Evolutionary conservation across 129 eudicot genomes (phyloP), one percentile per base, ranked within the genome.

Genomic region (Sambucus nigra): DNA sequence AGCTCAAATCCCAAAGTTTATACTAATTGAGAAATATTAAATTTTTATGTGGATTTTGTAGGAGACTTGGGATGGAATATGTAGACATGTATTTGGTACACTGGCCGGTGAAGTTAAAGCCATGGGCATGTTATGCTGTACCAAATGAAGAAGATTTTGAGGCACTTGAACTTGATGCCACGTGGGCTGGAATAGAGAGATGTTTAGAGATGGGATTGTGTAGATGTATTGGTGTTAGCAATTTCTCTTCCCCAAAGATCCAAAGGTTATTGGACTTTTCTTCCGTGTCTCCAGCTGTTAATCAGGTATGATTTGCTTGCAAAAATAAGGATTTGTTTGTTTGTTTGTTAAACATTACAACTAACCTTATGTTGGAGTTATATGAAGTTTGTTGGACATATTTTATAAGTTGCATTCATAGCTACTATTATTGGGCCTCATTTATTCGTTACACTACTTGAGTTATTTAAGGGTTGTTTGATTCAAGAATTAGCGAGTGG

Each of bases 51-150:
- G 48, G 3, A 15, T 23, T 1, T n/a, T 25, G 5, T 65, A 80
- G 88, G 76, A 76, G 61, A 2, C 59, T 80, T 7, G 74, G 71
- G 33, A 55, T 76, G 88, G 83, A 80, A 41, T 80, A 76, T 27
- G 49, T 80, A 56, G 88, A 80, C 71, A 52, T 76, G 83, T 80
- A 76, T 29, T 38, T 80, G 67, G 83, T 80, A 51, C 88, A 80
- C 27, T 80, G 88, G 88, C 88, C 88, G 9, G 80, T 76, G 27
- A 73, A 32, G 29, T 58, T 80, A 59, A 76, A 76, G 63, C 55
- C 69, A 13, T 69, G 88, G 83, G 83, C 62, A 11, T 15, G 3
- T 1, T 35, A 63, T 48, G 80, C 83, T 12, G 48, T 80, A 12
- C 88, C 83, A 13, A 26, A 59, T 13, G 83, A 72, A 69, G 74